Evolutionary conservation across 2,329 filamentous ascomycete genomes (phyloP).

Genomic region (Beauveria bassiana): DNA sequence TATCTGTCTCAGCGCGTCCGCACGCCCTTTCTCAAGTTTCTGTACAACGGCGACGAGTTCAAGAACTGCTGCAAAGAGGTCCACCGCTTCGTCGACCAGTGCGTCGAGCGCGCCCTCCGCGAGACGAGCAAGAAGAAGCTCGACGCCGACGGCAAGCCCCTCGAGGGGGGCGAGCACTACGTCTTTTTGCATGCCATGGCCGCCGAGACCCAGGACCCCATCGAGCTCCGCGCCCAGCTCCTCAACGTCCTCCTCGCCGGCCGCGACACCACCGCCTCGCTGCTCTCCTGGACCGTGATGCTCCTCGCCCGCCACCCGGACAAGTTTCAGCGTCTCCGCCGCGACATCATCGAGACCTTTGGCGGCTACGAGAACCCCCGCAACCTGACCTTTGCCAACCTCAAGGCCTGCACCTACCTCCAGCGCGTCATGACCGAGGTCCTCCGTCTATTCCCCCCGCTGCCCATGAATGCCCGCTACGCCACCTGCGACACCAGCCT

Average conservation of each 20-base stretch:
- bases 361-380: conserved; percentile 33
- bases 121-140: conserved; percentile 10
- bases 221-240: conserved; percentile 22
- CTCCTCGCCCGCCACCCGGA: conserved; percentile 27
- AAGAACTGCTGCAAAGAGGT: conserved; percentile 54
- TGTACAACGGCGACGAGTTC: conserved; percentile 49
- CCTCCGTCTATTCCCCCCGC: conserved; percentile 30
- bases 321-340: conserved; percentile 35
- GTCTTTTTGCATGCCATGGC: conserved; percentile 26
- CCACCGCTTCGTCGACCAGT: conserved; percentile 60
- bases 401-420: conserved; percentile 20
- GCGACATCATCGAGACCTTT: conserved; percentile 36
- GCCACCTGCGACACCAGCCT: conserved; percentile 38
- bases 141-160: background rate
- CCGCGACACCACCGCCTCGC: conserved; percentile 44
- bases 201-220: conserved; percentile 24
- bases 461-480: conserved; percentile 36
- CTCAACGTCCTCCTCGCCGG: conserved; percentile 40
- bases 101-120: conserved; percentile 49
- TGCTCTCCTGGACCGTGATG: conserved; percentile 40
- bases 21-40: conserved; percentile 35
- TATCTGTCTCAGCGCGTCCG: conserved; percentile 45
- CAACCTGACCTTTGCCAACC: conserved; percentile 16
- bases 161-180: conserved; percentile 18
- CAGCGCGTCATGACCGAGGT: conserved; percentile 21